These are phyloP conservation scores for Holtermanniella nyarrowii DNA, from an alignment of 768 basidiomycete genomes.

Conservation along the genomic window DNA sequence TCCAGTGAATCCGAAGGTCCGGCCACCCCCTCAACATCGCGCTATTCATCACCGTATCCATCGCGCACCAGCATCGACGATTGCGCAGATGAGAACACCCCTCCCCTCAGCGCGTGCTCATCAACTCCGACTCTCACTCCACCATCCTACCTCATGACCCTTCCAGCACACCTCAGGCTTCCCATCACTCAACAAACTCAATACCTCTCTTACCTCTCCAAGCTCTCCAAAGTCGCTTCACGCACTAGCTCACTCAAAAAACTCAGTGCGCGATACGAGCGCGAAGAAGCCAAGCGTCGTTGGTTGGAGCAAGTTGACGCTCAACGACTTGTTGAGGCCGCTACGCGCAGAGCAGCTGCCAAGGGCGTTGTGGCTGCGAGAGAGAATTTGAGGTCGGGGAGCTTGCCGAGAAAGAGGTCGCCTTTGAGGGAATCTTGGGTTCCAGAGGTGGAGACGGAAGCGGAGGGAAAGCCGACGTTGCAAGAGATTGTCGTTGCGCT, in stretches of 20 bases:
- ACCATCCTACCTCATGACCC: constrained; percentile 22
- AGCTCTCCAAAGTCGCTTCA: constrained; percentile 23
- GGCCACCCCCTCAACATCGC: constrained; percentile 25
- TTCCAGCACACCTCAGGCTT: constrained; percentile 27
- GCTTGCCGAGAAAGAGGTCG: constrained; percentile 8
- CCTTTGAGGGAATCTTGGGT: constrained; percentile 15
- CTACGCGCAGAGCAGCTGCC: constrained; percentile 23
- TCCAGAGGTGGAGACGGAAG: constrained; percentile 1
- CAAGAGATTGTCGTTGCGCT: no score
- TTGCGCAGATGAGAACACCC: background rate
- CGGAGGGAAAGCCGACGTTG: no score
- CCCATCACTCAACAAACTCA: constrained; percentile 17
- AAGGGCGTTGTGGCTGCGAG: constrained; percentile 11
- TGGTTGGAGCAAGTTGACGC: constrained; percentile 31
- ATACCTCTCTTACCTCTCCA: constrained; percentile 31
- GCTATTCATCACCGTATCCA: constrained; percentile 19
- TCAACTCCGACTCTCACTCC: constrained; percentile 3
- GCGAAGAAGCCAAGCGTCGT: constrained; percentile 33
- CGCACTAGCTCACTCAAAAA: constrained; percentile 25
- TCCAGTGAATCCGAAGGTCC: constrained; percentile 14
- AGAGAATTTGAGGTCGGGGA: background rate
- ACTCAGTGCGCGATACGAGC: constrained; percentile 25
- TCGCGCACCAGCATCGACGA: constrained; percentile 3
- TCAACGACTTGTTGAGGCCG: constrained; percentile 22
- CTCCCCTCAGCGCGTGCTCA: background rate